Conservation (phyloP, 2,329 filamentous ascomycete species). For the Trichoderma polysporum region DNA sequence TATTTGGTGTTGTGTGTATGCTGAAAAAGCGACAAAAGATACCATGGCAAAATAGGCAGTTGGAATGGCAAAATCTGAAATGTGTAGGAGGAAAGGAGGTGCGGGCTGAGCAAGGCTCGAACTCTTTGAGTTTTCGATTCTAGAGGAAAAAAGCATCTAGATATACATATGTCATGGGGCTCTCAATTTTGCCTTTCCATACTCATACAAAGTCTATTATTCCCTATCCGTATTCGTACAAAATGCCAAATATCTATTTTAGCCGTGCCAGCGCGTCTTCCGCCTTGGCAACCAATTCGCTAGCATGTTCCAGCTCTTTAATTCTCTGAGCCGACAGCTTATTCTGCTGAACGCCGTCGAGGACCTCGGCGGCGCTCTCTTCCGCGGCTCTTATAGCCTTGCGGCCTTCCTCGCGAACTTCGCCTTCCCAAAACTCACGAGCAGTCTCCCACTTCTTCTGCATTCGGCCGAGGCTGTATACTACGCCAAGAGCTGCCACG, state of each 20-base stretch:
- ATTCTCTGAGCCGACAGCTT: slow-evolving; percentile 29
- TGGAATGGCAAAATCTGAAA: slow-evolving; percentile 7
- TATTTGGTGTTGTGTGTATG: not conserved
- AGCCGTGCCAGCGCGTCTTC: slow-evolving; percentile 49
- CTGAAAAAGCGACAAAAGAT: slow-evolving; percentile 12
- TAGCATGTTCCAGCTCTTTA: slow-evolving; percentile 41
- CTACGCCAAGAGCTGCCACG: slow-evolving; percentile 59
- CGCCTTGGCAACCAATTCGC: slow-evolving; percentile 49
- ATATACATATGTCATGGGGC: slow-evolving; percentile 11
- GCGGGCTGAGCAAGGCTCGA: slow-evolving; percentile 19
- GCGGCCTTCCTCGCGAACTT: slow-evolving; percentile 65
- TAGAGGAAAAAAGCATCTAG: slow-evolving; percentile 8
- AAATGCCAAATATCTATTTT: slow-evolving; percentile 36
- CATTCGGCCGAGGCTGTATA: slow-evolving; percentile 58
- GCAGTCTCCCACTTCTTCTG: slow-evolving; percentile 64
- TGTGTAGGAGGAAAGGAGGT: not conserved
- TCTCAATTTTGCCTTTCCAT: slow-evolving; percentile 4
- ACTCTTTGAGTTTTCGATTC: slow-evolving; percentile 21
- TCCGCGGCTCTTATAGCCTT: slow-evolving; percentile 61
- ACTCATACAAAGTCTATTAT: slow-evolving; percentile 11
- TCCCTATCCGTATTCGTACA: slow-evolving; percentile 27
- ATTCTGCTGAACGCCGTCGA: slow-evolving; percentile 37
- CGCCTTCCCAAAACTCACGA: slow-evolving; percentile 61
- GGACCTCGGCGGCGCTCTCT: slow-evolving; percentile 48
- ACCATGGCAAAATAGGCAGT: slow-evolving; percentile 14